Percentiles rank a stretch among this genome's conserved stretches.
These are phyloP conservation scores for Chlorella sp. DNA, from an alignment of 139 green algal species.

Conservation along the genomic window DNA sequence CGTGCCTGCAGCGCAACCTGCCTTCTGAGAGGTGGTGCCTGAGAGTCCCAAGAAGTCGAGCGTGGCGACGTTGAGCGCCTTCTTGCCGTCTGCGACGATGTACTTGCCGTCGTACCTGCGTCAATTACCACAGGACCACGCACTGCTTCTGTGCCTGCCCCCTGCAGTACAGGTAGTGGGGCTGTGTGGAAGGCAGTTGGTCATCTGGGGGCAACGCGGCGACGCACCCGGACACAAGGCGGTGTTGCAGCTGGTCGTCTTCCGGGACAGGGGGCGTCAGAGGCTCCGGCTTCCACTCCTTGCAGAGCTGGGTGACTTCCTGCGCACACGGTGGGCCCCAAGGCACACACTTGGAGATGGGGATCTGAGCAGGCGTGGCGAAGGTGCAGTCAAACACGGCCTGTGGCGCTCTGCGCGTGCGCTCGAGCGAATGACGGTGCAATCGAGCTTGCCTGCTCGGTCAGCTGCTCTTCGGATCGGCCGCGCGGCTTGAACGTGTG, in stretches of 20 bases:
- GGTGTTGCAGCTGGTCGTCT: slow-evolving; percentile 12
- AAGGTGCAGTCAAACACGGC: too few relatives aligned
- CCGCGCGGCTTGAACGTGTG: slow-evolving; percentile 42
- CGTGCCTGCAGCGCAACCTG: neutral
- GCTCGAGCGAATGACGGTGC: too few relatives aligned
- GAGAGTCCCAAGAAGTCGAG: slow-evolving; percentile 83
- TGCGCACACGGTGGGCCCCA: too few relatives aligned
- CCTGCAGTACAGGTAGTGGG: too few relatives aligned
- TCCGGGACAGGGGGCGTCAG: slow-evolving; percentile 42
- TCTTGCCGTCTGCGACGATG: slow-evolving; percentile 40
- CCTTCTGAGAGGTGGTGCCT: neutral
- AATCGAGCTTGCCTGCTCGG: slow-evolving; percentile 54
- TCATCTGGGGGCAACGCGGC: too few relatives aligned
- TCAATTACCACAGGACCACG: too few relatives aligned
- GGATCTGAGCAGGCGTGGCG: neutral
- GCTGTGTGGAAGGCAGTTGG: too few relatives aligned
- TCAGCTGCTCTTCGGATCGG: slow-evolving; percentile 52
- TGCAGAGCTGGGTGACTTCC: slow-evolving; percentile 79
- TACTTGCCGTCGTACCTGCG: slow-evolving; percentile 26
- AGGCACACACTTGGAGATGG: neutral
- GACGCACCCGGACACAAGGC: too few relatives aligned
- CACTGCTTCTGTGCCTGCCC: too few relatives aligned
- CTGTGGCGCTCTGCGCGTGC: too few relatives aligned
- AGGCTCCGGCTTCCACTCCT: slow-evolving; percentile 85
- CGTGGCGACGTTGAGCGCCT: slow-evolving; percentile 72